Evolutionary conservation across 257 asterid genomes (phyloP).

Genomic region (Plantago major): DNA sequence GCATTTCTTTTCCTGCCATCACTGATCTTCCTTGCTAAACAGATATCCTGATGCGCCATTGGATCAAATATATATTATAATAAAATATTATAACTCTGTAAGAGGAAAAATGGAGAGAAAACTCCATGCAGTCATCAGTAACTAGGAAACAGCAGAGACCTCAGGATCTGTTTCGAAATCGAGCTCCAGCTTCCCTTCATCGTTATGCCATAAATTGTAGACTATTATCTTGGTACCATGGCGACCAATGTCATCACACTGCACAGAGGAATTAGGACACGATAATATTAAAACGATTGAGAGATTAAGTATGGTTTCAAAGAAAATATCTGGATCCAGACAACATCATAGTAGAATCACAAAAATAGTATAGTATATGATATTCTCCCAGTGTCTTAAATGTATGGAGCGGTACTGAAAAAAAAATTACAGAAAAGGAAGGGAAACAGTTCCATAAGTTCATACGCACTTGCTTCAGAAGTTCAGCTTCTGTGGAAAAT

Average conservation of each 20-base stretch:
- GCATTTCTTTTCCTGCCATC: neutral
- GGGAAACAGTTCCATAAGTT: conserved; percentile 16
- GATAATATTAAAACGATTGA: neutral
- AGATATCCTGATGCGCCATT: conserved; percentile 61
- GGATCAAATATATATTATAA: conserved; percentile 17
- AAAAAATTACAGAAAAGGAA: conserved; percentile 1
- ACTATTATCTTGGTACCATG: conserved; percentile 78
- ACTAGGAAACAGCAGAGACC: conserved; percentile 40
- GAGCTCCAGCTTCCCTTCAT: conserved; percentile 79
- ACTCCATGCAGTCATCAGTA: neutral
- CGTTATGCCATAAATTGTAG: conserved; percentile 74
- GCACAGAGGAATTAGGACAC: conserved; percentile 19
- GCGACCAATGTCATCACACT: conserved; percentile 73
- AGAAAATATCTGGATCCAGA: conserved; percentile 5
- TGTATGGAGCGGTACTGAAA: neutral
- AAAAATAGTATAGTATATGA: neutral
- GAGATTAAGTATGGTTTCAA: conserved; percentile 13
- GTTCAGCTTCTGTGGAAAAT: conserved; percentile 56
- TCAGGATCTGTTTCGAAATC: conserved; percentile 74
- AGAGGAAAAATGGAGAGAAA: neutral
- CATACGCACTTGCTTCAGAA: conserved; percentile 75
- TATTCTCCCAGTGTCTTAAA: too few relatives aligned
- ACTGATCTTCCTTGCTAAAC: conserved; percentile 36
- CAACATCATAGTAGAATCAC: neutral
- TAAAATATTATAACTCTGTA: conserved; percentile 11